These are phyloP conservation scores for Saururus chinensis DNA, from an alignment of 164 flowering plant species.

Conservation along the genomic window DNA sequence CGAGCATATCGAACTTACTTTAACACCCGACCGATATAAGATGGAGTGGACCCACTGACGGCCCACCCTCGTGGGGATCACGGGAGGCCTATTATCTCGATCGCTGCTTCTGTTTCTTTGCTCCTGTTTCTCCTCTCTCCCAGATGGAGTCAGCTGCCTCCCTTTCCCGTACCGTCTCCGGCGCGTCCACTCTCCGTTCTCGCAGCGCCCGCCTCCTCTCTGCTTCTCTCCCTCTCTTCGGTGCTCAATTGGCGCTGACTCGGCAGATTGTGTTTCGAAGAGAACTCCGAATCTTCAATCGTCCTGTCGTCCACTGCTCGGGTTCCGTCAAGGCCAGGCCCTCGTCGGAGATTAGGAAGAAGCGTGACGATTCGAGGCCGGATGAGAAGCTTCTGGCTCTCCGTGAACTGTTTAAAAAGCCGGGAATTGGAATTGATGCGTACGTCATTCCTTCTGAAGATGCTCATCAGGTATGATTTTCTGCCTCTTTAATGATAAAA, in stretches of 20 bases:
- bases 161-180: no score
- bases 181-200: conserved; percentile 9
- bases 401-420: conserved; percentile 59
- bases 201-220: conserved; percentile 24
- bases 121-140: background rate
- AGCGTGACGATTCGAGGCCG: conserved; percentile 17
- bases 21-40: no score
- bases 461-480: conserved; percentile 80
- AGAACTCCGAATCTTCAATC: conserved; percentile 8
- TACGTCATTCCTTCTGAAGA: conserved; percentile 94
- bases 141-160: background rate
- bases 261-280: background rate
- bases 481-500: background rate
- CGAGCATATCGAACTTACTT: no score
- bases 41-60: no score
- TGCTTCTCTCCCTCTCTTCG: conserved; percentile 22
- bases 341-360: conserved; percentile 48
- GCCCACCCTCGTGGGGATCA: no score
- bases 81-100: no score
- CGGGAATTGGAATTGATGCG: conserved; percentile 74
- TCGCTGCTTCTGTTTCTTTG: background rate
- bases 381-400: conserved; percentile 73
- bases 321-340: conserved; percentile 53
- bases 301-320: conserved; percentile 24
- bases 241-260: conserved; percentile 4